Evolutionary conservation across 257 asterid genomes (phyloP), one percentile per base, ranked within the genome.

Genomic region (Haberlea rhodopensis): DNA sequence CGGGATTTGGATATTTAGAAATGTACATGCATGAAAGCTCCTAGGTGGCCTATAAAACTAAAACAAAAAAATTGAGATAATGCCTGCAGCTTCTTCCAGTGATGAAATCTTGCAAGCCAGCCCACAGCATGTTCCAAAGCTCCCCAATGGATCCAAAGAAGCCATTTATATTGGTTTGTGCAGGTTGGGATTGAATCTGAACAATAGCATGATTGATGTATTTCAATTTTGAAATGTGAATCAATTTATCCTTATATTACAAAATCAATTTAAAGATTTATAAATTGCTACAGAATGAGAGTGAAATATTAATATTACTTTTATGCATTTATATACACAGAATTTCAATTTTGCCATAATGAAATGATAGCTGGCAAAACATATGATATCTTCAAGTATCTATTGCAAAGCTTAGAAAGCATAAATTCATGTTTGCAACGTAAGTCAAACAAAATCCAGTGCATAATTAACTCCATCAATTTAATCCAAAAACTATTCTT

Each of bases 1-100:
- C n/a, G 29, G 7, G n/a, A n/a, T 18, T 26, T 28, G 8, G 46
- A 20, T 25, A 32, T 22, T 28, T 2, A 19, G 28, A 21, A 53
- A 7, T 28, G 0, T 23, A 20, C 1, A 52, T 8, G 46, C 46
- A 37, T 37, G 10, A 37, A 11, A 37, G n/a, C n/a, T n/a, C 46
- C 46, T 37, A 8, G 10, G 16, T 6, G 0, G 37, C n/a, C 9
- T 10, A 28, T 7, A 29, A 29, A 8, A 23, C 13, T 8, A 11
- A 25, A 26, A 55, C 3, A 31, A 23, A 22, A 4, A 29, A 18
- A 22, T 37, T 6, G 53, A 52, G 4, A 27, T 26, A 31, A 60
- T 83, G 88, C 99, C 95, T 90, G 95, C 99, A 94, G 56, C 73
- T 88, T 77, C 70, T 84, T 65, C 99, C 99, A 26, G 95, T 84